Conservation (phyloP, 495 filamentous ascomycete genomes). For the Aeminium ludgeri region DNA sequence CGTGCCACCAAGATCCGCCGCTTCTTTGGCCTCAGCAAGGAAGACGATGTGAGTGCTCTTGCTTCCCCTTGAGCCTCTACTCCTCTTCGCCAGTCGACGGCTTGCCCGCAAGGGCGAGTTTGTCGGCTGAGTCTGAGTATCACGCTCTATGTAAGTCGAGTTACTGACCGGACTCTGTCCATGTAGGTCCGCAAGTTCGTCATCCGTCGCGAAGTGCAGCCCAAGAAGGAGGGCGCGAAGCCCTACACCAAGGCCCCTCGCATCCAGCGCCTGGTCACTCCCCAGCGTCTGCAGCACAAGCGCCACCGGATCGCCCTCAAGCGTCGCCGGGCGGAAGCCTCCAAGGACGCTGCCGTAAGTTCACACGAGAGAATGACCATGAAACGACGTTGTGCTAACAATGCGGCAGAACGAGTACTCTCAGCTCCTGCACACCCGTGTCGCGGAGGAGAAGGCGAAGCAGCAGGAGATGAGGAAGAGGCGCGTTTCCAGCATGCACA, state of each 20-base stretch:
- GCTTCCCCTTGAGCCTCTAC: constrained; percentile 16
- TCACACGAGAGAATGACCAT: background rate
- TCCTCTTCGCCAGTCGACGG: constrained; percentile 27
- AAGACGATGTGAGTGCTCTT: constrained; percentile 84
- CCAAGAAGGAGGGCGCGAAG: constrained; percentile 84
- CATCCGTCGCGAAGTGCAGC: constrained; percentile 90
- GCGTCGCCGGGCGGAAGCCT: constrained; percentile 83
- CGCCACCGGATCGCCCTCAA: constrained; percentile 92
- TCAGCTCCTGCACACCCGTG: constrained; percentile 82
- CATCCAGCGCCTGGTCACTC: constrained; percentile 98
- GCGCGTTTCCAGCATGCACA: constrained; percentile 86
- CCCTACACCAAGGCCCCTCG: constrained; percentile 98
- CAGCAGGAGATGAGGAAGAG: constrained; percentile 88
- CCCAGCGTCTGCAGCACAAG: constrained; percentile 99
- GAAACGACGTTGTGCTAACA: background rate
- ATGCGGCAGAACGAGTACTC: constrained; percentile 64
- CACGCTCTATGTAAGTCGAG: no score
- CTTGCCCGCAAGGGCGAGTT: constrained; percentile 2
- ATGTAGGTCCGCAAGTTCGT: constrained; percentile 89
- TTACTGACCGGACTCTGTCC: no score
- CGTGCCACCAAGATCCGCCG: constrained; percentile 96
- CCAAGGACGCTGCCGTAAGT: constrained; percentile 97
- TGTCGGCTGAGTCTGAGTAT: constrained; percentile 22
- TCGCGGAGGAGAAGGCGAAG: constrained; percentile 80
- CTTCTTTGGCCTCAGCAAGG: constrained; percentile 98